Conservation (phyloP, 768 basidiomycete species). For the Serendipita indica region DNA sequence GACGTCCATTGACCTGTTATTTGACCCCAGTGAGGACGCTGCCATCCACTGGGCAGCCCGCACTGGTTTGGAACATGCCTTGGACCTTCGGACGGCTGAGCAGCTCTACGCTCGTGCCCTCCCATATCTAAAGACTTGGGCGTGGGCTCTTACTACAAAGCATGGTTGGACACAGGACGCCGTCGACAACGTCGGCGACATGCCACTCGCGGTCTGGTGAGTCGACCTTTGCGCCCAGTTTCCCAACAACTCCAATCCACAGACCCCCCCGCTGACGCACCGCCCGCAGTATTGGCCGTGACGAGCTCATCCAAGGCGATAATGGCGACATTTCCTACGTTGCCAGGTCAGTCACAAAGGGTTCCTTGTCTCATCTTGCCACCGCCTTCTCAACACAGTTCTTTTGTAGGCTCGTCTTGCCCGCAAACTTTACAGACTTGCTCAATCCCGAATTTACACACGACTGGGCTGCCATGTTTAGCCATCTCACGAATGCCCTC, state of each 20-base stretch:
- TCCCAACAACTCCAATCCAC: not conserved
- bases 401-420: slow-evolving; percentile 1
- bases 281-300: slow-evolving; percentile 5
- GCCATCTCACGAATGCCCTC: not conserved
- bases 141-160: slow-evolving; percentile 7
- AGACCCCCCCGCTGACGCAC: not conserved
- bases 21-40: slow-evolving; percentile 7
- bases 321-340: slow-evolving; percentile 6
- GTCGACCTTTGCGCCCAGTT: not conserved
- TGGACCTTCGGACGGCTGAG: slow-evolving; percentile 2
- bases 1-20: slow-evolving; percentile 4
- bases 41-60: slow-evolving; percentile 9
- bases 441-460: slow-evolving; percentile 9
- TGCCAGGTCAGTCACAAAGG: slow-evolving; percentile 8
- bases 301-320: slow-evolving; percentile 4
- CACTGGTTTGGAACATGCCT: slow-evolving; percentile 6
- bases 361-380: not conserved
- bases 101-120: slow-evolving; percentile 8
- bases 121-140: slow-evolving; percentile 6
- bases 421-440: not conserved
- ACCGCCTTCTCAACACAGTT: not conserved
- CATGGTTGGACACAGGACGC: slow-evolving; percentile 8
- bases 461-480: slow-evolving; percentile 9
- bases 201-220: slow-evolving; percentile 7
- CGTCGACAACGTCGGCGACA: slow-evolving; percentile 4